Percentiles rank a stretch among this genome's conserved stretches.
Conservation (phyloP, 306 rosid genomes). For the Cucumis cinereus region DNA sequence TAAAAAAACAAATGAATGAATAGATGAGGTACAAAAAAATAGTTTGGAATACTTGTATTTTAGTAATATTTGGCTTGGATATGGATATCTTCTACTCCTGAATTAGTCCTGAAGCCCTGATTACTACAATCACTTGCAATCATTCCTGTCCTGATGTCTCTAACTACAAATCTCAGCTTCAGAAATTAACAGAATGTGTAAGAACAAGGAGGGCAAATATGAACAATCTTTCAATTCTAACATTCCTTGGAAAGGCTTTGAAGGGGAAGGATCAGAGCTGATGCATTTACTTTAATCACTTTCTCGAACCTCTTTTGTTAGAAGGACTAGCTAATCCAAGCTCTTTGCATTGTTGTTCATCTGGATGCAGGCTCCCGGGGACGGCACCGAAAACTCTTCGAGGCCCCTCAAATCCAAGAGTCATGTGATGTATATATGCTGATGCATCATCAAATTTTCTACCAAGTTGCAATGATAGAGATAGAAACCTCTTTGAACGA, state of each 20-base stretch:
- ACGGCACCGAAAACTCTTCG: conserved; percentile 77
- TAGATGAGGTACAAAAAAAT: neutral
- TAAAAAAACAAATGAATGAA: neutral
- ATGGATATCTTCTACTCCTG: neutral
- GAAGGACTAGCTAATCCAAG: conserved; percentile 42
- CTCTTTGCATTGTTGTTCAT: conserved; percentile 62
- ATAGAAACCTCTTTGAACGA: conserved; percentile 34
- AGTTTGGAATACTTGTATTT: neutral
- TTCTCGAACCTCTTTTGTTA: conserved; percentile 19
- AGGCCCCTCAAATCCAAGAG: conserved; percentile 67
- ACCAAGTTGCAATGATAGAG: conserved; percentile 30
- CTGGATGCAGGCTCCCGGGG: conserved; percentile 73
- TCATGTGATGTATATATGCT: conserved; percentile 50
- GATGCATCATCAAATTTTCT: conserved; percentile 46
- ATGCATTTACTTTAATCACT: neutral
- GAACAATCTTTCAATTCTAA: neutral
- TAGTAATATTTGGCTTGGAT: neutral
- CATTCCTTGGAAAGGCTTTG: neutral
- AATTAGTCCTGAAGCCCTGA: neutral
- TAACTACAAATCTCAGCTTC: neutral
- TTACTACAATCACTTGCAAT: neutral
- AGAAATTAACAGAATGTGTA: neutral
- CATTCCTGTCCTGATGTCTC: neutral
- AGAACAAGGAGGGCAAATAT: neutral
- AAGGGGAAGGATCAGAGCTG: neutral